Evolutionary conservation across 2,329 filamentous ascomycete genomes (phyloP), one percentile per base, ranked within the genome.

Genomic region (Claviceps sp.): DNA sequence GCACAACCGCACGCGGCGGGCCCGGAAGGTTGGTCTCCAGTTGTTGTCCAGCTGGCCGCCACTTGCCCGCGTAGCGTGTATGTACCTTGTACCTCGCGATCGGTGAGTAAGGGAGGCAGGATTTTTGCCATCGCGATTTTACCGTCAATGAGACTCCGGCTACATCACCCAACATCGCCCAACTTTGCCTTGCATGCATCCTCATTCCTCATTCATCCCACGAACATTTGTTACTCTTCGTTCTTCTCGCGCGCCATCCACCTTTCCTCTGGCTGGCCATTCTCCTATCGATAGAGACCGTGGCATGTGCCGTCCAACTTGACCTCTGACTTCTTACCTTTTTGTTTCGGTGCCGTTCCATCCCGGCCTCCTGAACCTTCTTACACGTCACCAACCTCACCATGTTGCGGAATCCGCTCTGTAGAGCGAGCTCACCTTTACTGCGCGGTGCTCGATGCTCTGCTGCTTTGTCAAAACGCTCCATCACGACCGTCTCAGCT

Each of bases 381-480:
- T 48, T 46, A 17, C 47, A 50, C 51, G 48, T 50, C 46, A 54
- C 47, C 53, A 53, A 47, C 56, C 63, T 65, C 67, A 72, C 69
- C 73, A 89, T 89, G 85, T 77, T 88, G 77, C 82, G 83, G 73
- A 79, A 77, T 68, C 80, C 82, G 59, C 70, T 87, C 60, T 76
- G 76, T 62, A 77, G 77, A 70, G 80, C 80, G 69, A 77, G 81
- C 73, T 75, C 76, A 65, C 78, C 78, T 73, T 77, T 86, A 70
- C 68, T 80, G 50, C 70, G 72, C 51, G 68, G 70, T 64, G 74
- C 75, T 69, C 74, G 74, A 70, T 73, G 71, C 66, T 68, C 69
- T 56, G 58, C 67, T 58, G 57, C 64, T 52, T 62, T 67, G 42
- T 62, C 67, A 50, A 64, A 62, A 64, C 65, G 69, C 64, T 70